Evolutionary conservation across 345 rosid species (phyloP).

Genomic region (Corchorus capsularis): DNA sequence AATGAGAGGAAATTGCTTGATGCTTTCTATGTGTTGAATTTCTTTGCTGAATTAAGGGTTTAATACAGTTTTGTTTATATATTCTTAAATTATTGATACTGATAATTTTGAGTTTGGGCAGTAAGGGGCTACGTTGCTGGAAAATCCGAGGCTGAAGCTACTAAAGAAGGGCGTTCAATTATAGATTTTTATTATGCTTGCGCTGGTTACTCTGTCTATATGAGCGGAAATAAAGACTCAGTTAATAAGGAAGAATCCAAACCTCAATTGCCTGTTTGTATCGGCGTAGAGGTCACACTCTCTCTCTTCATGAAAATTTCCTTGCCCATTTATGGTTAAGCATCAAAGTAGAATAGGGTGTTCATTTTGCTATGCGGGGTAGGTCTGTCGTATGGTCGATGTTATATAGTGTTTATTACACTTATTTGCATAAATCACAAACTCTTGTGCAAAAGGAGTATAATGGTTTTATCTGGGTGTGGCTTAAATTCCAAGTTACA

Average conservation of each 20-base stretch:
- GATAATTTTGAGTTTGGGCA: slow-evolving; percentile 17
- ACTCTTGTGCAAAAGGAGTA: background rate
- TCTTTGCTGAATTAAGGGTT: background rate
- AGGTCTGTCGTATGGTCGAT: background rate
- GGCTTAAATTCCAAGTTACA: background rate
- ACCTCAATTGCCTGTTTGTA: slow-evolving; percentile 56
- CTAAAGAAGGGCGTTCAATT: slow-evolving; percentile 41
- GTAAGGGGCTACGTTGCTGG: slow-evolving; percentile 49
- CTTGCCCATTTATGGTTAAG: background rate
- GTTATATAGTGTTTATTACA: background rate
- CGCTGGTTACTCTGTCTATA: slow-evolving; percentile 59
- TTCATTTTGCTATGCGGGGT: background rate
- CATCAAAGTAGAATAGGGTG: background rate
- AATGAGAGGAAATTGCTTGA: background rate
- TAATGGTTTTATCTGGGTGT: background rate
- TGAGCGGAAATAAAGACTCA: slow-evolving; percentile 39
- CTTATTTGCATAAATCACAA: background rate
- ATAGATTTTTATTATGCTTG: slow-evolving; percentile 63
- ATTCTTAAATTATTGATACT: background rate
- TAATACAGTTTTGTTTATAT: background rate
- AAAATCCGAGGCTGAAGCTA: slow-evolving; percentile 49
- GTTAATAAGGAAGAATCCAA: slow-evolving; percentile 36
- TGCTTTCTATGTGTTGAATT: background rate
- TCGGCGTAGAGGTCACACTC: slow-evolving; percentile 60
- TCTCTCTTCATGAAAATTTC: slow-evolving; percentile 7